Evolutionary conservation across 2,329 filamentous ascomycete species (phyloP), one percentile per base, ranked within the genome.

Genomic region (Aspergillus sp.): DNA sequence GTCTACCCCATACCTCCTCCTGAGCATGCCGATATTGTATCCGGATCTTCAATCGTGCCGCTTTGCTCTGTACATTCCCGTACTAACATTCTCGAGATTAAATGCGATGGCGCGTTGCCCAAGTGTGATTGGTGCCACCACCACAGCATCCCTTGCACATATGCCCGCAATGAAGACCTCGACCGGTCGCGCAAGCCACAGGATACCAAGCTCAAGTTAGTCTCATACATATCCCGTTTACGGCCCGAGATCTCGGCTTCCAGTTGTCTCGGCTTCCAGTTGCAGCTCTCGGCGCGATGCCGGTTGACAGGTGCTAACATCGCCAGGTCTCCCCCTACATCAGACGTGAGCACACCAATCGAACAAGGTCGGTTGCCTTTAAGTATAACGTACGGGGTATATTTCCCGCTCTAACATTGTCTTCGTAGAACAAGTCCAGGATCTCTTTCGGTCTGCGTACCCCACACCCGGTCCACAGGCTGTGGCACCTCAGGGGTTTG

Each of bases 101-200:
- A 54, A 39, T 61, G 59, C 41, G 59, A 61, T 15, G 51, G 43
- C n/a, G 46, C 49, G 7, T 21, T 19, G 4, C 59, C 59, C 2
- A 54, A 46, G 49, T 61, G 59, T 23, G 49, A 61, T 33, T 61
- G 59, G 59, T 61, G 59, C 33, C 33, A 33, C 11, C 59, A 61
- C 25, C 59, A 61, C 6, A 25, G 47, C 27, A 33, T 61, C 17
- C 39, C 56, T 8, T 61, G 59, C 25, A 52, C 45, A 11, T 61
- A 49, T 40, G 52, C 31, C 4, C 56, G 59, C 27, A 31, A 31
- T 8, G 27, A 31, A 31, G 27, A 11, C 27, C 27, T 4, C 2
- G 23, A 7, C 23, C 27, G 27, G 27, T 31, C 27, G 27, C 9
- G 27, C 27, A 31, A 31, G 27, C 4, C 27, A 3, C 27, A 8